A percentile compares a stretch with the other conserved stretches of the same genome.
phyloP scores from a whole-genome alignment of 2,329 filamentous ascomycete species.

The Botryotinia globosa region DNA sequence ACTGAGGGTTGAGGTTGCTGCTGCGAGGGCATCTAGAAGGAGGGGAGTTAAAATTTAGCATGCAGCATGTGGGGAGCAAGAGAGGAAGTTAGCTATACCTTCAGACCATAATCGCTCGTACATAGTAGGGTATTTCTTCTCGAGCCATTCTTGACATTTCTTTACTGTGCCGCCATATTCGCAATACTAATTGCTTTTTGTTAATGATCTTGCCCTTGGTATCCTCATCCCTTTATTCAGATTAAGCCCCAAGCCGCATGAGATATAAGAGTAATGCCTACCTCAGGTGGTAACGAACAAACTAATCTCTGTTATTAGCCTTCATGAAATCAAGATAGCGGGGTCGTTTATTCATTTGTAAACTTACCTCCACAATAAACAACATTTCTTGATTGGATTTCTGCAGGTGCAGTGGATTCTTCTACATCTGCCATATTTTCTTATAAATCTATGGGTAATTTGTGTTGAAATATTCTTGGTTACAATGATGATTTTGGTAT shows the following conservation, averaged over 20 bases:
- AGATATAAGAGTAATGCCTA: slow-evolving; percentile 38
- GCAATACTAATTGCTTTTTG: slow-evolving; percentile 70
- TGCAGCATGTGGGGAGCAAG: neutral
- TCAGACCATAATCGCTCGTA: slow-evolving; percentile 82
- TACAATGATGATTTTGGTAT: neutral
- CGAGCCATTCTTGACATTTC: slow-evolving; percentile 96
- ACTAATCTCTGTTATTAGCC: slow-evolving; percentile 43
- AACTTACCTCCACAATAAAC: slow-evolving; percentile 39
- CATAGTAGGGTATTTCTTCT: slow-evolving; percentile 68
- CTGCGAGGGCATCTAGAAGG: slow-evolving; percentile 73
- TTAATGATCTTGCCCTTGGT: neutral
- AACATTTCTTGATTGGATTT: slow-evolving; percentile 37
- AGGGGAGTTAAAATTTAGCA: neutral
- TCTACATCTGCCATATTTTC: slow-evolving; percentile 35
- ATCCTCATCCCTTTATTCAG: no score
- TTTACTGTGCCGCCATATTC: slow-evolving; percentile 95
- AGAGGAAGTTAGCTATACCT: slow-evolving; percentile 51
- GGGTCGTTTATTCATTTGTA: neutral
- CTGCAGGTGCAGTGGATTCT: slow-evolving; percentile 26
- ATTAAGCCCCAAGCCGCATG: neutral
- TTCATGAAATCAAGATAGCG: neutral
- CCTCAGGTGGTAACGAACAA: slow-evolving; percentile 64
- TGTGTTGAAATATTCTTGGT: neutral
- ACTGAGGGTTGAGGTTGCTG: slow-evolving; percentile 80
- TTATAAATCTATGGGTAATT: neutral